Base-by-base conservation (phyloP, 2,329 filamentous ascomycete genomes). In the Harringtonia lauricola region DNA sequence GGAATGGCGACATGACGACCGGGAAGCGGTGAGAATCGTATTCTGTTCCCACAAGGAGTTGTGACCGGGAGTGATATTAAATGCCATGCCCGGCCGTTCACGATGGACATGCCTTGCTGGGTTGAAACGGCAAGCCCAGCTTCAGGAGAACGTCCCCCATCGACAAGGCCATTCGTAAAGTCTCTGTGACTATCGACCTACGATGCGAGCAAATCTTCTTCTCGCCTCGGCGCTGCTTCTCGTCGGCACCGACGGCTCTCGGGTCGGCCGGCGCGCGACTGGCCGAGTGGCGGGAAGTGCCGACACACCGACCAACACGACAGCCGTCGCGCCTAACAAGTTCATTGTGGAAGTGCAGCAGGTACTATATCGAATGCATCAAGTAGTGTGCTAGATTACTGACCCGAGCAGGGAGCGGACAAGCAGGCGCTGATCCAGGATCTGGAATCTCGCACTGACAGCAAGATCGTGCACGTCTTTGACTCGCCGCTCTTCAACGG, bases 401-500 rank as follows among this genome's bases (percentile, higher is more conserved):
- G n/a, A n/a, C n/a, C n/a, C n/a, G n/a, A 36, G 14, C 18, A 22
- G n/a, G 33, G 31, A 14, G 31, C 31, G n/a, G 31, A 42, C 22
- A 18, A 28, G 22, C 22, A 42, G 33, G 26, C 40, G 21, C 10
- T 36, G 21, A 30, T 42, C 31, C n/a, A 26, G 15, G 33, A 36
- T 33, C 40, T 42, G 33, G 31, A 36, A 33, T 28, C 36, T 22
- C 36, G 22, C 22, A 28, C 36, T 8, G 36, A 24, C 36, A 39
- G 17, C 15, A 28, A 12, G 13, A 24, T 39, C 15, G 15, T 39
- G 22, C n/a, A 14, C 14, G 24, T 29, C 24, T 39, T 39, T 18
- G 22, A 39, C 22, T 39, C 36, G 36, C 35, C 35, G 8, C 13
- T 54, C 29, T 55, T 55, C 37, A 46, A 49, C 1, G 53, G 53